These are phyloP conservation scores for Pouteria campechiana DNA, from an alignment of 179 eudicot species.

Conservation along the genomic window DNA sequence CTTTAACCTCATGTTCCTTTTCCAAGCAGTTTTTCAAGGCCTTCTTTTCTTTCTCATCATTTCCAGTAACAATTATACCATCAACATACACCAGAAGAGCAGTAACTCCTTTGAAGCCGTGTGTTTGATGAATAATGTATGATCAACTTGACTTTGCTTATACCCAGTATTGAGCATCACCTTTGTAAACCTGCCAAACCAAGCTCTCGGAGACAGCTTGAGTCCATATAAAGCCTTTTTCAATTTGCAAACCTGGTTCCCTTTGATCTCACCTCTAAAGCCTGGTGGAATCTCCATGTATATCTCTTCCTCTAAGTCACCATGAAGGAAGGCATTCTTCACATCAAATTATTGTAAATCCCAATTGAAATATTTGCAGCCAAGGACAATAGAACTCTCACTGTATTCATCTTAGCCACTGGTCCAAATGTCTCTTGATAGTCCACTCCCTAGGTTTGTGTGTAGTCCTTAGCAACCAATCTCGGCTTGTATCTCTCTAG, in stretches of 20 bases:
- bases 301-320: background rate
- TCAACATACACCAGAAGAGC: conserved; percentile 4
- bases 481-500: background rate
- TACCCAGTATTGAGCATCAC: background rate
- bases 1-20: background rate
- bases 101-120: too few species aligned
- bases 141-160: background rate
- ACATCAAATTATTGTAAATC: background rate
- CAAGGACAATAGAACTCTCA: background rate
- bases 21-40: background rate
- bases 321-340: conserved; percentile 6
- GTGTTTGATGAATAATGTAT: background rate
- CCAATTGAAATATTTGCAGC: background rate
- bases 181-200: conserved; percentile 3
- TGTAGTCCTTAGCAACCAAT: conserved; percentile 3
- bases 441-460: conserved; percentile 3
- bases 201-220: conserved; percentile 8
- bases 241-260: background rate
- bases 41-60: background rate
- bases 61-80: conserved; percentile 9
- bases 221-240: conserved; percentile 5
- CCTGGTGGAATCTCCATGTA: conserved; percentile 3
- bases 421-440: conserved; percentile 5
- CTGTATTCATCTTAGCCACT: conserved; percentile 1
- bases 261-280: background rate